Base-by-base conservation (phyloP, 2,329 filamentous ascomycete genomes). In the Fusarium sp. region DNA sequence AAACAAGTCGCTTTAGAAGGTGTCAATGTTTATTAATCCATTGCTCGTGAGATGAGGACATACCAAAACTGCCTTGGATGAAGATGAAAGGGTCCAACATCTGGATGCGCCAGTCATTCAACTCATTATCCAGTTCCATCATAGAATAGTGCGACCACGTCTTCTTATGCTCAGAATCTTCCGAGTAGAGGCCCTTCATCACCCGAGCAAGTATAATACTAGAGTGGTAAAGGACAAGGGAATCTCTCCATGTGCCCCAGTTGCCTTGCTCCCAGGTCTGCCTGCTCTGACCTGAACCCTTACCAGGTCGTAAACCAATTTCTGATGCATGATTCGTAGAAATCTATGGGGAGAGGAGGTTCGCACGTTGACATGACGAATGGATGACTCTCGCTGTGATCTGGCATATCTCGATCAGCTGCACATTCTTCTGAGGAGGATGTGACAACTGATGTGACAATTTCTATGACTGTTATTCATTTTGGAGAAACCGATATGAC, bases 191-290 rank as follows among this genome's bases (percentile, higher is more conserved):
- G 2, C 0, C 1, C 5, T 44, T 44, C 11, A 44, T 22, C 20
- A 44, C 40, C 2, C 40, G 2, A 14, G 40, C 40, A 44, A 44
- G n/a, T 22, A 44, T 2, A 6, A 4, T 14, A 3, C 40, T 44
- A 11, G 20, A 44, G 7, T 8, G 3, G 20, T 22, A 8, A 44
- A 44, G 20, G 3, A 10, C 7, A 0, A 22, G n/a, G n/a, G 40
- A 6, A 22, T 22, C 40, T 22, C 5, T 40, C 1, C n/a, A 17
- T 10, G 3, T 1, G 1, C n/a, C 10, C n/a, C n/a, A 1, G 11
- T 42, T 5, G 4, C 11, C n/a, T 8, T n/a, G 40, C n/a, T 22
- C 20, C 10, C 10, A 14, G 6, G 40, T 0, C 40, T 22, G 36
- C 1, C 0, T 2, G 14, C 36, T 17, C 14, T 38, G 14, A 3